Percentiles rank a stretch among this genome's conserved stretches.
These are phyloP conservation scores for Trichoderma reesei DNA, from an alignment of 495 filamentous ascomycete genomes.

Conservation along the genomic window DNA sequence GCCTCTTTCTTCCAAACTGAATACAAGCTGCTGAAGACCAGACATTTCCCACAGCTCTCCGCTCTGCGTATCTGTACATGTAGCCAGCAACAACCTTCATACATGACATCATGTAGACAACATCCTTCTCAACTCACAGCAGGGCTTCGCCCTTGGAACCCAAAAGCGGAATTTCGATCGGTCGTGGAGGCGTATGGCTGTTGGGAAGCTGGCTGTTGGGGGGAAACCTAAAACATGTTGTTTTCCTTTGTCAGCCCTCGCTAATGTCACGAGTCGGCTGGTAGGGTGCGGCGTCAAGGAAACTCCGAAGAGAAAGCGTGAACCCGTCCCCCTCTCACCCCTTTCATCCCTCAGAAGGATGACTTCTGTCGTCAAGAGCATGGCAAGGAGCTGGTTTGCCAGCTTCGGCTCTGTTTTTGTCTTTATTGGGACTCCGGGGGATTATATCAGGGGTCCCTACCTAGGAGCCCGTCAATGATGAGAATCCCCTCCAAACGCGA, in stretches of 20 bases:
- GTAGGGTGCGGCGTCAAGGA: constrained; percentile 2
- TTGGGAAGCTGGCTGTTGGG: not conserved
- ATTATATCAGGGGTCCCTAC: not conserved
- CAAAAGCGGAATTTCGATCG: not conserved
- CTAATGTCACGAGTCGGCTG: constrained; percentile 1
- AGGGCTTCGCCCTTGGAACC: not conserved
- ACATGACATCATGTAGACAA: not conserved
- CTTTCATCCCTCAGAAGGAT: not conserved
- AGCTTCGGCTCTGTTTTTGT: not conserved
- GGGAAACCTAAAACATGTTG: not conserved
- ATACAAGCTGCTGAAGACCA: not conserved
- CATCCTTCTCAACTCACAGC: not conserved
- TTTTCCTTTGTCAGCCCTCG: constrained; percentile 2
- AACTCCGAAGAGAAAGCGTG: constrained; percentile 1
- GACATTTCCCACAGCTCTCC: not conserved
- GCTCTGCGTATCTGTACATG: not conserved
- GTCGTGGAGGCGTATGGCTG: not conserved
- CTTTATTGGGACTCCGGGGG: not conserved
- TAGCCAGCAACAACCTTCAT: not conserved
- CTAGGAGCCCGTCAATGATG: not conserved
- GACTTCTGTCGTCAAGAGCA: not conserved
- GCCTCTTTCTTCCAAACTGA: not conserved
- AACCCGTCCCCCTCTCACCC: constrained; percentile 1
- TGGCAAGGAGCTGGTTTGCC: not conserved
- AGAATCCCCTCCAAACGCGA: not conserved